Percentiles rank a stretch among this genome's conserved stretches.
Conservation (phyloP, 208 protist species). For the Leishmania amazonensis region DNA sequence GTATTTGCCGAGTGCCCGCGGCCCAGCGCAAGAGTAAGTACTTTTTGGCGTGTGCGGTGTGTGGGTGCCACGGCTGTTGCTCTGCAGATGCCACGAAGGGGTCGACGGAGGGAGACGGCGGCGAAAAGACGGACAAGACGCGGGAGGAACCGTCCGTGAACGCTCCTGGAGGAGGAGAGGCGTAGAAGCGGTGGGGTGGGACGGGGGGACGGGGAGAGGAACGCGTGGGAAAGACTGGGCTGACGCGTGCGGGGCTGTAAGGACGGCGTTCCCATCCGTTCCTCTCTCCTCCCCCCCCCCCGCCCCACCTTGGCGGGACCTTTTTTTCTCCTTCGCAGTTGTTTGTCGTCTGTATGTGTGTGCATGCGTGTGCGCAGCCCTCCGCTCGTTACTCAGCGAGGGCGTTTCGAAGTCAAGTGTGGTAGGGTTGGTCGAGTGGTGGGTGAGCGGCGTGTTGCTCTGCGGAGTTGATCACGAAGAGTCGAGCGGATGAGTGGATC, state of each 20-base stretch:
- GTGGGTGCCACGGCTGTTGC: conserved; percentile 78
- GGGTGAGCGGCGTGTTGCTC: neutral
- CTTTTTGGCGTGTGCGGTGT: conserved; percentile 77
- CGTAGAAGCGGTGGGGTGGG: neutral
- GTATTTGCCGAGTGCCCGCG: conserved; percentile 81
- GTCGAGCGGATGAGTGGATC: neutral
- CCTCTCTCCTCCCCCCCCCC: neutral
- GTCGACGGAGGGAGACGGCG: neutral
- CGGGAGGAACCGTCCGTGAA: neutral
- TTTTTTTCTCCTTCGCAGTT: neutral
- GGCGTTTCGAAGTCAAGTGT: neutral
- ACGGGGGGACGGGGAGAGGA: neutral
- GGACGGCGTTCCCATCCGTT: neutral
- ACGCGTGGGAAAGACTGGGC: neutral
- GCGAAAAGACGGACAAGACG: neutral
- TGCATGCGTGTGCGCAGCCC: neutral
- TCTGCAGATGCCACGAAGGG: conserved; percentile 45
- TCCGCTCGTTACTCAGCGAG: neutral
- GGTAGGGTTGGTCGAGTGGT: neutral
- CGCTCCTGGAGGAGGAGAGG: neutral
- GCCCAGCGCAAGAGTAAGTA: conserved; percentile 51
- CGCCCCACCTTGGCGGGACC: neutral
- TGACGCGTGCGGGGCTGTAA: neutral
- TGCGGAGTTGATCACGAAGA: neutral
- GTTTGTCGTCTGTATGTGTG: neutral